Conservation (phyloP, 306 rosid species). For the Luffa aegyptiaca region DNA sequence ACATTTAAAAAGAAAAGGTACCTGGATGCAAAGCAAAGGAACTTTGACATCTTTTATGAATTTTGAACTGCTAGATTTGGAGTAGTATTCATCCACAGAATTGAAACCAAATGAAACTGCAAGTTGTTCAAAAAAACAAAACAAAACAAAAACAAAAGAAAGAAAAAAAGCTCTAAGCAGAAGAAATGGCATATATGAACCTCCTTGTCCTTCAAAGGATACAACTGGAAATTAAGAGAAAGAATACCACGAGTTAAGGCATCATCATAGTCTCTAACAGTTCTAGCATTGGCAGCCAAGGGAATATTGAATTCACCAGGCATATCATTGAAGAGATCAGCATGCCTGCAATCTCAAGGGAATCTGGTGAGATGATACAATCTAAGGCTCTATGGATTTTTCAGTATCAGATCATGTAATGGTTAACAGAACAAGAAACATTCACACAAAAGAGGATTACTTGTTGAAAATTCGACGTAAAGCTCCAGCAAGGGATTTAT, state of each 20-base stretch:
- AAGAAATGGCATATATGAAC: background rate
- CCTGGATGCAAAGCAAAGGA: slow-evolving; percentile 98
- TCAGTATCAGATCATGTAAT: slow-evolving; percentile 9
- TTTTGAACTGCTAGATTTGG: slow-evolving; percentile 66
- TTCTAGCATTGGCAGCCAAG: slow-evolving; percentile 56
- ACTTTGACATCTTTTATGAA: slow-evolving; percentile 62
- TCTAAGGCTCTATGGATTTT: background rate
- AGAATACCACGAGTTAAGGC: slow-evolving; percentile 76
- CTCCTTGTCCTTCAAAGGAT: background rate
- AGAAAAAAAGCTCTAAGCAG: background rate
- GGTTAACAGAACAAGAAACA: background rate
- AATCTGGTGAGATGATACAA: background rate
- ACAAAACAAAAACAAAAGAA: background rate
- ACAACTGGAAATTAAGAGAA: background rate
- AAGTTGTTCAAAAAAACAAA: slow-evolving; percentile 1
- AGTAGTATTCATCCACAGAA: slow-evolving; percentile 86
- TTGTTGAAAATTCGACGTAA: slow-evolving; percentile 61
- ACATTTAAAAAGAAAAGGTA: slow-evolving; percentile 6
- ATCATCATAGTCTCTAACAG: slow-evolving; percentile 80
- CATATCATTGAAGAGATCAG: slow-evolving; percentile 65
- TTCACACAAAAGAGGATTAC: slow-evolving; percentile 31
- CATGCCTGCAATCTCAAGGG: slow-evolving; percentile 44
- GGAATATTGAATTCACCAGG: slow-evolving; percentile 63
- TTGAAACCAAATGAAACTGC: slow-evolving; percentile 98
- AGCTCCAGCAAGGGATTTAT: slow-evolving; percentile 60